Conservation (phyloP, 106 monocot genomes). For the Phalaenopsis equestris region DNA sequence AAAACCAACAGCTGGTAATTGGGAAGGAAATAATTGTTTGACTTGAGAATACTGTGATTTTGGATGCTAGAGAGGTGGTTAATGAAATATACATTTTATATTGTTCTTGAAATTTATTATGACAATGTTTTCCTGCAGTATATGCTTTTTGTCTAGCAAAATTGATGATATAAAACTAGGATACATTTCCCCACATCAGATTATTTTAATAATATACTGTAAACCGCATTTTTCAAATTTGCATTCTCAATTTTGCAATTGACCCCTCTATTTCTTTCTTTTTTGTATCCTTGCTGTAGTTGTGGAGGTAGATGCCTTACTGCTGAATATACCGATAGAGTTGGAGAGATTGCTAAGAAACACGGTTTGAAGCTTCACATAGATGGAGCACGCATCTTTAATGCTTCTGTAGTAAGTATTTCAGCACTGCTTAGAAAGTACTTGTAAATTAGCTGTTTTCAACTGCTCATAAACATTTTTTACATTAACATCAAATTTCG, state of each 20-base stretch:
- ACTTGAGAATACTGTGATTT: neutral
- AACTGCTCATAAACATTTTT: neutral
- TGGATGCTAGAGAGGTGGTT: neutral
- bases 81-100: neutral
- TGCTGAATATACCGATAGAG: conserved; percentile 78
- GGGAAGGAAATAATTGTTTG: neutral
- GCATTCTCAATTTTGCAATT: neutral
- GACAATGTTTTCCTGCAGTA: neutral
- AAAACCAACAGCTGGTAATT: too few species aligned
- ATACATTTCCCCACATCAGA: neutral
- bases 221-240: neutral
- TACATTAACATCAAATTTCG: neutral
- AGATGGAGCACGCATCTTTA: conserved; percentile 96
- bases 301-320: conserved; percentile 85
- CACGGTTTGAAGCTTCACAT: conserved; percentile 94
- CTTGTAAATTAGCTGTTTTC: neutral
- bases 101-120: neutral
- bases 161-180: neutral
- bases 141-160: neutral
- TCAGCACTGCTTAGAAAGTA: neutral
- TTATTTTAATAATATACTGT: neutral
- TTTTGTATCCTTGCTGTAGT: conserved; percentile 25
- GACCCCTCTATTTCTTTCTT: neutral
- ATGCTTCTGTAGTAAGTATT: conserved; percentile 81
- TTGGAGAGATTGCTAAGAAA: conserved; percentile 67